Base-by-base conservation (phyloP, 2,329 filamentous ascomycete species). In the Cercospora brassicicola region DNA sequence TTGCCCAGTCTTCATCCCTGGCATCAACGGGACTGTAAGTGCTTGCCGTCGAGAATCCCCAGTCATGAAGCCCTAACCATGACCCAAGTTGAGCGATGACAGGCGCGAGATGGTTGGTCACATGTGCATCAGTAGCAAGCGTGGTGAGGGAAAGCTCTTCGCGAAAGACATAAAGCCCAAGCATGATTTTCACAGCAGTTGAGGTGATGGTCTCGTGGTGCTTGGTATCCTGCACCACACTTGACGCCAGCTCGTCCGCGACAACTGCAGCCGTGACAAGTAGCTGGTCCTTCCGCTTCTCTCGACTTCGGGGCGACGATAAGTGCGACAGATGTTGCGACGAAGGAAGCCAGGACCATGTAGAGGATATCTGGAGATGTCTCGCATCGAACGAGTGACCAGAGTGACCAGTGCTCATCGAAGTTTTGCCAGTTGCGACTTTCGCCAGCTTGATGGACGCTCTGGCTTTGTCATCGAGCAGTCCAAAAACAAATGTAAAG, bases 71-170 rank as follows among this genome's bases (percentile, higher is more conserved):
- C 8, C 88, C 87, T 26, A 99, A 83, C 94, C 94, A 98, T 63
- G 86, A 83, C 0, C 90, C 88, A 66, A 99, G 84, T 77, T 97
- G 94, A 56, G 90, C 89, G 53, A 98, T 82, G 1, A 97, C 79
- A 15, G 91, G 89, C n/a, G 88, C 87, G 23, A 98, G 80, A 51
- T 62, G 42, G 1, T 13, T 11, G 30, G 33, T 15, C n/a, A 28
- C 18, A 36, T 3, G n/a, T 39, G 59, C 28, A 1, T 15, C n/a
- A 18, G 57, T 13, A 20, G 59, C 39, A 15, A 79, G 65, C 15
- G 59, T 67, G n/a, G 92, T 88, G 1, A 99, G 85, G 76, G 96
- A 98, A 70, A 91, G 86, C 77, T 99, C 95, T 78, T 99, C 94
- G 0, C 91, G 86, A n/a, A 96, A 82, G 2, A 98, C 83, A 80